A percentile compares a stretch with the other conserved stretches of the same genome.
Conservation (phyloP, 1,284 basidiomycete species). For the Wallemia hederae region DNA sequence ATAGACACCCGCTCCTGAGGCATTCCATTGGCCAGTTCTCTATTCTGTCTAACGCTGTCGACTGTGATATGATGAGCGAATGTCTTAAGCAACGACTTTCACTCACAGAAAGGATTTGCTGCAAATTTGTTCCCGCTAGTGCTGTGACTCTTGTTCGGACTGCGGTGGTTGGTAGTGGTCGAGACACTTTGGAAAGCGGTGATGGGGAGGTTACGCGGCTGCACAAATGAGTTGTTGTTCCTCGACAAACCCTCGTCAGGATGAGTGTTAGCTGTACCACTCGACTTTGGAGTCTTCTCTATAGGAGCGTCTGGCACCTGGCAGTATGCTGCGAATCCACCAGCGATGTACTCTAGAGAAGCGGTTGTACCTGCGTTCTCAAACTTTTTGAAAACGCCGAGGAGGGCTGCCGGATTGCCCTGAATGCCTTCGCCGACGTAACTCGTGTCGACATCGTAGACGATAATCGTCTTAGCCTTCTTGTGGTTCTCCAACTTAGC, state of each 20-base stretch:
- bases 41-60: conserved; percentile 81
- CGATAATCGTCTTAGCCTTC: conserved; percentile 30
- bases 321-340: conserved; percentile 44
- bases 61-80: conserved; percentile 13
- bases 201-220: conserved; percentile 4
- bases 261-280: conserved; percentile 26
- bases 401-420: conserved; percentile 26
- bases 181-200: conserved; percentile 25
- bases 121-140: conserved; percentile 15
- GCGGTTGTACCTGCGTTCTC: conserved; percentile 33
- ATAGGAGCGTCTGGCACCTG: conserved; percentile 24
- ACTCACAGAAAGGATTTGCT: conserved; percentile 41
- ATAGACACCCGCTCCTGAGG: conserved; percentile 55
- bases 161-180: conserved; percentile 14
- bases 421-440: conserved; percentile 24
- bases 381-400: conserved; percentile 60
- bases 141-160: neutral
- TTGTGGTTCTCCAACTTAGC: conserved; percentile 31
- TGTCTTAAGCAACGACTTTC: neutral
- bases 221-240: conserved; percentile 3
- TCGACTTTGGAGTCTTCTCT: conserved; percentile 21
- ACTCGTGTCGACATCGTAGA: conserved; percentile 49
- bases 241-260: conserved; percentile 15
- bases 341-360: conserved; percentile 41
- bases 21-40: conserved; percentile 55